Conservation (phyloP, 805 yeast species). For the Metschnikowia koreensis region DNA sequence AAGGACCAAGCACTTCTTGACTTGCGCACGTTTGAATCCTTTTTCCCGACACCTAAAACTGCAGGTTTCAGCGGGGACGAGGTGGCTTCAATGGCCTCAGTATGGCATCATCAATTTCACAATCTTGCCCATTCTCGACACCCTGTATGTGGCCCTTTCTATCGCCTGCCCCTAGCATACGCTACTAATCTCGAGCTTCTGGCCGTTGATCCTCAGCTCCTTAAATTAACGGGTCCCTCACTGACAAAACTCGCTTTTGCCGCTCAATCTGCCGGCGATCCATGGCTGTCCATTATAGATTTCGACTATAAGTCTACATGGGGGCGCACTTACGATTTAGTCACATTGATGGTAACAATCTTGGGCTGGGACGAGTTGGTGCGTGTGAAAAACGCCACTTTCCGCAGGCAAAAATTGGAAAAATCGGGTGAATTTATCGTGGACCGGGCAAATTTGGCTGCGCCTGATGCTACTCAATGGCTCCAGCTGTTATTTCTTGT, state of each 20-base stretch:
- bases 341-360: constrained; percentile 63
- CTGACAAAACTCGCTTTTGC: constrained; percentile 28
- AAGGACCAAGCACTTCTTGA: constrained; percentile 6
- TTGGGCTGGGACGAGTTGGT: constrained; percentile 84
- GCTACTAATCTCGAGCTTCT: constrained; percentile 34
- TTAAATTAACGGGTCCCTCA: constrained; percentile 27
- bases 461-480: constrained; percentile 66
- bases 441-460: constrained; percentile 21
- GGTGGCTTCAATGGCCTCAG: constrained; percentile 28
- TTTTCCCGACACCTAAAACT: constrained; percentile 17
- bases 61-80: constrained; percentile 5
- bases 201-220: constrained; percentile 32
- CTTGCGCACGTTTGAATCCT: constrained; percentile 14
- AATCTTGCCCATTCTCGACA: constrained; percentile 32
- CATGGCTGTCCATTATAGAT: constrained; percentile 30
- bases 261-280: constrained; percentile 30
- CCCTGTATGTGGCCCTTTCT: constrained; percentile 36
- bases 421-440: constrained; percentile 17
- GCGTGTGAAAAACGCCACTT: constrained; percentile 62
- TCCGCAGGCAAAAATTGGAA: constrained; percentile 30
- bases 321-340: constrained; percentile 57
- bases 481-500: constrained; percentile 70
- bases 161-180: constrained; percentile 35
- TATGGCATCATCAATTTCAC: constrained; percentile 34
- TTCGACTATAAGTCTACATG: constrained; percentile 36